These are phyloP conservation scores for Pseudozyma sp. DNA, from an alignment of 1,284 basidiomycete genomes.

Conservation along the genomic window DNA sequence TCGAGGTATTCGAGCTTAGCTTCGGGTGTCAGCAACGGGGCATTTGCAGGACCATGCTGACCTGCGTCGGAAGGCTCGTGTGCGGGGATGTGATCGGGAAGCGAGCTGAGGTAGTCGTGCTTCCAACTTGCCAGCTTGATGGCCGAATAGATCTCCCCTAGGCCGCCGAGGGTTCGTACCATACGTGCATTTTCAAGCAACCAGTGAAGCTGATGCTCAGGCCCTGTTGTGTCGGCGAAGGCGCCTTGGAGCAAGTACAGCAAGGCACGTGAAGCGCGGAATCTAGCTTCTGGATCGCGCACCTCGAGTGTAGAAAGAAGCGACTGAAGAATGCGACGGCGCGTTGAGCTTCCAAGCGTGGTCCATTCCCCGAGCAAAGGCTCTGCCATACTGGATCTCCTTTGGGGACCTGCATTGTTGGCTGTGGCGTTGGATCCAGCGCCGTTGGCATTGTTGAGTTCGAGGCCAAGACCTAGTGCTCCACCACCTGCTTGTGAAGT, in stretches of 20 bases:
- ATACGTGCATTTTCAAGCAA: conserved; percentile 93
- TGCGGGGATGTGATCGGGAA: conserved; percentile 62
- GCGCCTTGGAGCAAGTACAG: conserved; percentile 75
- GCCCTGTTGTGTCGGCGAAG: conserved; percentile 88
- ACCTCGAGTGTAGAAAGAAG: conserved; percentile 63
- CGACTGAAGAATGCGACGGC: conserved; percentile 55
- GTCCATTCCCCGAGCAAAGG: conserved; percentile 58
- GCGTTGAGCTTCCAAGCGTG: conserved; percentile 50
- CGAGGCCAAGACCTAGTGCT: conserved; percentile 53
- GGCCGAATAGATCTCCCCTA: conserved; percentile 84
- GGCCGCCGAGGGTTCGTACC: conserved; percentile 84
- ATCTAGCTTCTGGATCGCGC: conserved; percentile 57
- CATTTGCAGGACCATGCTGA: conserved; percentile 38
- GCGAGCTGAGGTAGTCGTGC: conserved; percentile 75
- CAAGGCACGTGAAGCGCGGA: conserved; percentile 57
- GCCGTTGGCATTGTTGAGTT: conserved; percentile 18
- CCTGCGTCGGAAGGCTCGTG: conserved; percentile 33
- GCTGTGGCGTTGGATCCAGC: neutral
- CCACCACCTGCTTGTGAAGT: conserved; percentile 25
- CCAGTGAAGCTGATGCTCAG: conserved; percentile 94
- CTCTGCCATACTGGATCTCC: conserved; percentile 33
- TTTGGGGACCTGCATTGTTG: conserved; percentile 1
- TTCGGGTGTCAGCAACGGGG: conserved; percentile 61
- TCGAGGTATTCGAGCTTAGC: conserved; percentile 66
- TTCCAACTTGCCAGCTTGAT: conserved; percentile 89